phyloP scores from a whole-genome alignment of 1,284 basidiomycete genomes.

The Peniophora sp. region DNA sequence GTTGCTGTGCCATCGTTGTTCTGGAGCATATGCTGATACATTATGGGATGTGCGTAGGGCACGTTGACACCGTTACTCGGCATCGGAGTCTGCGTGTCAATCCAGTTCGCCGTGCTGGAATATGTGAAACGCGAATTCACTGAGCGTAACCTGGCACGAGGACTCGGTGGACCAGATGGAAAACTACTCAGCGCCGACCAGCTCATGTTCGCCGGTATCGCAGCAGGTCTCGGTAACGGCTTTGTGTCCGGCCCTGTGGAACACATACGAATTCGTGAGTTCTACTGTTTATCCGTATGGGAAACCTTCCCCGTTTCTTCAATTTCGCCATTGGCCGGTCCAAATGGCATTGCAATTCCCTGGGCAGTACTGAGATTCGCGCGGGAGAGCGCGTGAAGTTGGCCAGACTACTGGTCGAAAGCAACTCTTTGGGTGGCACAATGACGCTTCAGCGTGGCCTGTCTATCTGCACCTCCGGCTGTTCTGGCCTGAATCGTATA shows the following conservation, averaged over 20 bases:
- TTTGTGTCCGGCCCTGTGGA: slow-evolving; percentile 94
- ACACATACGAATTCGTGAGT: slow-evolving; percentile 92
- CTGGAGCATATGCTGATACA: neutral
- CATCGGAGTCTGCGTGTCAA: slow-evolving; percentile 92
- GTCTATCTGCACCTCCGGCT: no score
- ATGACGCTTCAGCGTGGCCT: no score
- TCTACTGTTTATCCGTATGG: slow-evolving; percentile 8
- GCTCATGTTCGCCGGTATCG: slow-evolving; percentile 71
- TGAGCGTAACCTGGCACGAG: slow-evolving; percentile 43
- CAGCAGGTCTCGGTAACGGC: slow-evolving; percentile 86
- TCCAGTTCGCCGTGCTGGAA: slow-evolving; percentile 93
- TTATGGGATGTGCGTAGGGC: slow-evolving; percentile 44
- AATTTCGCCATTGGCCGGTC: neutral
- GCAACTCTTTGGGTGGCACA: no score
- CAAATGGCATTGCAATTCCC: neutral
- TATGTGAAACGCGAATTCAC: slow-evolving; percentile 83
- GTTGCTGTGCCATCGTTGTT: neutral
- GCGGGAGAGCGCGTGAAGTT: no score
- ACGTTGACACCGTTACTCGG: slow-evolving; percentile 90
- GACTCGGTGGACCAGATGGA: slow-evolving; percentile 54
- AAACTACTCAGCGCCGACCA: slow-evolving; percentile 54
- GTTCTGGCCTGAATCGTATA: no score
- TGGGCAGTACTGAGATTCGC: no score
- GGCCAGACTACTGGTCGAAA: no score
- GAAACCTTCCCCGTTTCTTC: slow-evolving; percentile 1